Conservation (phyloP, 306 rosid species). For the Prunus fruticosa region DNA sequence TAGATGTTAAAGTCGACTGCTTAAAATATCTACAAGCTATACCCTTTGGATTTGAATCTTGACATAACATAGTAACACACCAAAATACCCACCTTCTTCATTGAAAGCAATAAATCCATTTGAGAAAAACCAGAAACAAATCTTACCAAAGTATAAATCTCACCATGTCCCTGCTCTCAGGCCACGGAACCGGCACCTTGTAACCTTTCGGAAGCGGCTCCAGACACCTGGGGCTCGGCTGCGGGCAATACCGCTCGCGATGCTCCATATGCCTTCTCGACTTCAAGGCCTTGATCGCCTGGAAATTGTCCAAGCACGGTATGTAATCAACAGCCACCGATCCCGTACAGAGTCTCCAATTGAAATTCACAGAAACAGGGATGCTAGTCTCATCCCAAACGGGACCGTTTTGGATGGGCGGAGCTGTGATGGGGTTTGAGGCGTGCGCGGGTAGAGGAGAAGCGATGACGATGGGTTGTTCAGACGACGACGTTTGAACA, state of each 20-base stretch:
- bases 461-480: background rate
- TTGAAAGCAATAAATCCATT: background rate
- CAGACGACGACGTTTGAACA: conserved; percentile 16
- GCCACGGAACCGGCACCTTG: conserved; percentile 72
- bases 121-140: conserved; percentile 13
- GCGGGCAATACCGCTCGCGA: conserved; percentile 88
- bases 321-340: conserved; percentile 51
- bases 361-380: conserved; percentile 3
- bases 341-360: conserved; percentile 67
- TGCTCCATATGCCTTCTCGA: conserved; percentile 91
- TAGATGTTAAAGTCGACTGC: background rate
- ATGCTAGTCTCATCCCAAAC: background rate
- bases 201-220: conserved; percentile 69
- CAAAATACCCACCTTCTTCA: background rate
- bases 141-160: conserved; percentile 74
- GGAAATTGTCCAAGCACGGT: conserved; percentile 79
- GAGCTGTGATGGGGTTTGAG: background rate
- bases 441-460: background rate
- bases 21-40: background rate
- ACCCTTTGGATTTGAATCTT: too few species aligned
- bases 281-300: conserved; percentile 65
- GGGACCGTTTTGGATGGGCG: background rate
- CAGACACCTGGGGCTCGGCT: conserved; percentile 50
- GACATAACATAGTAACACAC: too few species aligned
- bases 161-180: conserved; percentile 99